A percentile compares a stretch with the other conserved stretches of the same genome.
These are phyloP conservation scores for Cladosporium sp. DNA, from an alignment of 2,329 filamentous ascomycete species.

Conservation along the genomic window DNA sequence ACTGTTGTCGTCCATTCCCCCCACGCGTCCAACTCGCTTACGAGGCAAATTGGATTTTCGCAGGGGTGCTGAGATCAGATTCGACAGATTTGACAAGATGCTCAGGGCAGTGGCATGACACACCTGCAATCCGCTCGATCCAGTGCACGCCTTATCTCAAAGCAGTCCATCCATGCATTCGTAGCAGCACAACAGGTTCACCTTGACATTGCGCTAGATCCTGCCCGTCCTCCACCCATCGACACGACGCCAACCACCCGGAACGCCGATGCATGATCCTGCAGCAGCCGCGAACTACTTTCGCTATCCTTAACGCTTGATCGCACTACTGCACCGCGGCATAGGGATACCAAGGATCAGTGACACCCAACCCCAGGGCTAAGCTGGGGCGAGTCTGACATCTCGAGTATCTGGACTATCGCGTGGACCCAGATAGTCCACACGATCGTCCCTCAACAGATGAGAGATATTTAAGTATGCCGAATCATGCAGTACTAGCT, in stretches of 20 bases:
- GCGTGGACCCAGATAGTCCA: background rate
- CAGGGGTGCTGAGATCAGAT: slow-evolving; percentile 12
- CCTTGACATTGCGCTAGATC: slow-evolving; percentile 6
- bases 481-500: background rate
- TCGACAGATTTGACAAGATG: background rate
- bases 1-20: slow-evolving; percentile 12
- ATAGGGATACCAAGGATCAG: background rate
- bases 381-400: background rate
- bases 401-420: background rate
- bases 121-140: background rate
- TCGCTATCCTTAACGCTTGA: background rate
- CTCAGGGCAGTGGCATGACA: slow-evolving; percentile 10
- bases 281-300: background rate
- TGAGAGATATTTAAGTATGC: background rate
- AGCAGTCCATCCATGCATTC: background rate
- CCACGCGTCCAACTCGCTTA: slow-evolving; percentile 14
- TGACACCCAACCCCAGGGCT: background rate
- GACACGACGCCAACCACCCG: background rate
- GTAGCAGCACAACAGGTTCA: background rate
- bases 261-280: background rate
- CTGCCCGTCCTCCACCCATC: background rate
- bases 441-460: background rate
- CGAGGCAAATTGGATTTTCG: slow-evolving; percentile 9
- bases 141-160: background rate
- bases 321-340: background rate